Base-by-base conservation (phyloP, 1,284 basidiomycete genomes). In the Naganishia sp. region DNA sequence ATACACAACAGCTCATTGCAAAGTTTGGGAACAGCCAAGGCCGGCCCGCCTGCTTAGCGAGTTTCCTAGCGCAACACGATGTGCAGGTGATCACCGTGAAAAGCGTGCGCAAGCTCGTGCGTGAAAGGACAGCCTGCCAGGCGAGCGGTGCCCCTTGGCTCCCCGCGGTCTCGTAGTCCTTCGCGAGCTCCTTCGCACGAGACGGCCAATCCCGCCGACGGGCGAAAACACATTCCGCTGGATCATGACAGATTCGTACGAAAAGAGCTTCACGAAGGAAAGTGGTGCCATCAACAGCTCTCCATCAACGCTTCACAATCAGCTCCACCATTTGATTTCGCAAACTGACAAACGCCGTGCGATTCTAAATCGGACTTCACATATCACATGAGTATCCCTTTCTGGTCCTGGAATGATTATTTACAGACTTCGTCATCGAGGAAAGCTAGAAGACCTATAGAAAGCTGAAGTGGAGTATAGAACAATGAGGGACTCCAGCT, bases 1-100 rank as follows among this genome's bases (percentile, higher is more conserved):
- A 61, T 61, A 51, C 13, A 61, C 35, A 61, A 51, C 58, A 51
- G 35, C 23, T 61, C 47, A 51, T 51, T 61, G 58, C 35, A 51
- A 51, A 61, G 58, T 51, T 61, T 61, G 35, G 47, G 47, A 42
- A 49, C 10, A 61, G 57, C 46, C 57, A 51, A 61, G 58, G 41
- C 18, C 35, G 35, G 35, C 4, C 35, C 35, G 35, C 35, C 35
- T 39, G 35, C 35, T 39, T 39, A 39, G 35, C 35, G 35, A 39
- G 35, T 13, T 4, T 39, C 35, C 56, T 58, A 58, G 43, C 42
- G 56, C 43, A 58, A 42, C 43, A 21, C 28, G 28, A n/a, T 28
- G 35, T 39, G 35, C 35, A 58, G 56, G 56, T 58, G 56, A 58
- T 31, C 31, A 43, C 31, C n/a, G 28, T 31, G 21, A 47, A 56